phyloP scores from a whole-genome alignment of 2,329 filamentous ascomycete species.

The Cladosporium cucumerinum region DNA sequence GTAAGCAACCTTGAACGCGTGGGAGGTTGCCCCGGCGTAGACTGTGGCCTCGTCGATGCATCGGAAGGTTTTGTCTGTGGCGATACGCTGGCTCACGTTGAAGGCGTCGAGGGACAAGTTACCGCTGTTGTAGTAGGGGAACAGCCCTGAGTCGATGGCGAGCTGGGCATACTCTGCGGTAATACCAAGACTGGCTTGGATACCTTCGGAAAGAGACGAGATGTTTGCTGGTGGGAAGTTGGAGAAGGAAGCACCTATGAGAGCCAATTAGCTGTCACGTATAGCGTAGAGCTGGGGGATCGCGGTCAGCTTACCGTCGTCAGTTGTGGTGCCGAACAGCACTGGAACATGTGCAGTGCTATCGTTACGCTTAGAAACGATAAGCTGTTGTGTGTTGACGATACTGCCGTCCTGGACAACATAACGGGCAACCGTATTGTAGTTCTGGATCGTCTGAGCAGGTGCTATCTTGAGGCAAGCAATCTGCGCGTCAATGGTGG shows the following conservation, averaged over 20 bases:
- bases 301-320: conserved; percentile 43
- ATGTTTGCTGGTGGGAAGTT: conserved; percentile 47
- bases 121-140: conserved; percentile 48
- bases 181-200: conserved; percentile 47
- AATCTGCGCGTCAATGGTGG: conserved; percentile 46
- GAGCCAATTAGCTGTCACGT: not conserved
- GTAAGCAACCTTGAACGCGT: conserved; percentile 50
- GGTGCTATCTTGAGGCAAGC: conserved; percentile 52
- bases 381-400: conserved; percentile 50
- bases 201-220: conserved; percentile 41
- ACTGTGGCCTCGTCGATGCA: conserved; percentile 60
- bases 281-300: not conserved
- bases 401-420: conserved; percentile 59
- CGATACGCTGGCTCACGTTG: conserved; percentile 53
- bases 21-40: conserved; percentile 46
- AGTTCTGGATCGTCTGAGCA: conserved; percentile 39
- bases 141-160: conserved; percentile 47
- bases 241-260: conserved; percentile 48
- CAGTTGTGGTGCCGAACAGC: conserved; percentile 54
- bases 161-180: conserved; percentile 37
- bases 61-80: conserved; percentile 58
- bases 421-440: conserved; percentile 48
- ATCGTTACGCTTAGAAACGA: conserved; percentile 42
- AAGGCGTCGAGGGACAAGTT: conserved; percentile 56
- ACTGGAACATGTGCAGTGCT: conserved; percentile 51